These are phyloP conservation scores for Phascolomyces articulosus DNA, from an alignment of 371 early-diverging fungal species.

Conservation along the genomic window DNA sequence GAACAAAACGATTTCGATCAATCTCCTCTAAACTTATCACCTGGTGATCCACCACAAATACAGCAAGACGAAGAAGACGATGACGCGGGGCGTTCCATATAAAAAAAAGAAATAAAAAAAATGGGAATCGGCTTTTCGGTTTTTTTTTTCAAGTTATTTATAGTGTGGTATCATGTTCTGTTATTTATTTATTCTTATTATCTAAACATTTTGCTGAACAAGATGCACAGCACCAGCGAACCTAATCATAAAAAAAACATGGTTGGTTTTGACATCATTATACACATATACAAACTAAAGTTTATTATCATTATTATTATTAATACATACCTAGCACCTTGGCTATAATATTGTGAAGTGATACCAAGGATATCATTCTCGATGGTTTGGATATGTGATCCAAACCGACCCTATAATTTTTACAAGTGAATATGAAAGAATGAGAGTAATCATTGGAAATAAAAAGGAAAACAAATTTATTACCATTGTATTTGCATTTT, in stretches of 20 bases:
- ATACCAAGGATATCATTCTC: slow-evolving; percentile 29
- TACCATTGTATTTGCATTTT: slow-evolving; percentile 24
- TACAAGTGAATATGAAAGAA: not conserved
- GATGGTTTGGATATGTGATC: slow-evolving; percentile 32
- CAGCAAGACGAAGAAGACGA: slow-evolving; percentile 1
- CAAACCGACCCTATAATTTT: slow-evolving; percentile 37
- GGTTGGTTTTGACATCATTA: too few species aligned
- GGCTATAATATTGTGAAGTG: slow-evolving; percentile 39
- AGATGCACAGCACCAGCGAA: slow-evolving; percentile 34
- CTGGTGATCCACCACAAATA: not conserved
- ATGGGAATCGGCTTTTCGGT: not conserved
- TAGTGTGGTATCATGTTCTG: not conserved
- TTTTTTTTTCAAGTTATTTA: too few species aligned
- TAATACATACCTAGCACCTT: slow-evolving; percentile 27
- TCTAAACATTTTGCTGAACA: slow-evolving; percentile 6
- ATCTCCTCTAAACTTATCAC: not conserved
- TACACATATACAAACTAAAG: not conserved
- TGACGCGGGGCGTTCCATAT: not conserved
- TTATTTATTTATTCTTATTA: not conserved
- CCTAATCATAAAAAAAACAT: too few species aligned
- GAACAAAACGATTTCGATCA: not conserved
- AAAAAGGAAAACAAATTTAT: not conserved
- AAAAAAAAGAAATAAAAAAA: not conserved
- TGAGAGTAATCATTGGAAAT: not conserved
- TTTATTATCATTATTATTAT: not conserved